Evolutionary conservation across 2,329 filamentous ascomycete genomes (phyloP), one percentile per base, ranked within the genome.

Genomic region (Aspergillus glaucus): DNA sequence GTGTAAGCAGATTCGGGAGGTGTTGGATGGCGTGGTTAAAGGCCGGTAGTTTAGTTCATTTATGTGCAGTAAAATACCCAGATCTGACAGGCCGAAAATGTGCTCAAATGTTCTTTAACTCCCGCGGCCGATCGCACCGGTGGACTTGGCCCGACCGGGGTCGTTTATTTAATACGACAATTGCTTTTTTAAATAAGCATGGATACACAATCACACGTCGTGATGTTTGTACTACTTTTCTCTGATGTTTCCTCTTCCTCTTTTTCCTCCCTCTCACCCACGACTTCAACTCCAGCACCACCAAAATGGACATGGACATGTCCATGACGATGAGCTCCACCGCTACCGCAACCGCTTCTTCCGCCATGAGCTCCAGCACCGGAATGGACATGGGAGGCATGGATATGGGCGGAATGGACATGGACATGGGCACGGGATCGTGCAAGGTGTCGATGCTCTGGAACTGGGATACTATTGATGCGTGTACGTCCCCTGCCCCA

Each of bases 1-100:
- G 4, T 97, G 92, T 69, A 89, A 86, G 70, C 86, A 91, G 65
- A 84, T 97, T 36, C 80, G 88, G 55, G 79, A 82, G 56, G 86
- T 95, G 44, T 65, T 98, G 61, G 91, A 97, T 67, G 76, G 78
- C 6, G 85, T 94, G 12, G 84, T 97, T 42, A 39, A 39, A 39
- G 36, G 36, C 36, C 15, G 36, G 15, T 39, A 39, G 36, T 39
- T 4, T 17, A 19, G 19, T 40, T 9, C 37, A 10, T 8, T 14
- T 37, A 17, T 12, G 37, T 22, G 26, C 15, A 37, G 14, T 37
- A 7, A 37, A 37, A n/a, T 37, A 17, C 34, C 15, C 34, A 15
- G 34, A 15, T 37, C 12, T 15, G 34, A n/a, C 34, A n/a, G 34
- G 34, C 37, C 37, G 37, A 50, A 44, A 59, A 58, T 61, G 40